Evolutionary conservation across 2,329 filamentous ascomycete species (phyloP), one percentile per base, ranked within the genome.

Genomic region (Fusarium guadeloupense): DNA sequence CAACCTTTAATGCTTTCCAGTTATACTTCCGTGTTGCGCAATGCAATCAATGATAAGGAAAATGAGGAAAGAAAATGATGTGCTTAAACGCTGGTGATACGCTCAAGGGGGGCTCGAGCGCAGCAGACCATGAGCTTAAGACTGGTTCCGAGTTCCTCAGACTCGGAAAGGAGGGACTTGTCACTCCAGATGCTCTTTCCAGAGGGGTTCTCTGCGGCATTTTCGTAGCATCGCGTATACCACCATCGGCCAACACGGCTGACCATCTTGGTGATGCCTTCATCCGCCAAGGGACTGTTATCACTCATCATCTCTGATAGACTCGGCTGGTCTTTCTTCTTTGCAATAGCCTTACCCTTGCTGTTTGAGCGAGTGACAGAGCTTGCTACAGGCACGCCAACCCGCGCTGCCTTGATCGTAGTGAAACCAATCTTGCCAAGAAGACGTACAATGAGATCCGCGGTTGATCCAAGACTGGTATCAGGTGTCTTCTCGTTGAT

Each of bases 201-300:
- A 67, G 26, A 78, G 74, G 55, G 54, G 30, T 62, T 55, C n/a
- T 85, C 75, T 9, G 88, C 80, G 5, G 84, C 82, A 52, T 84
- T 86, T 76, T 97, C 94, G 74, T 97, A 98, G 79, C 94, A 97
- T 46, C 90, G 87, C 9, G 87, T 91, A 76, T 97, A 98, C 95
- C 95, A 99, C 92, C 94, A 98, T 37, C 95, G 85, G 3, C 93
- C 94, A 10, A 98, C 94, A 61, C 88, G 89, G 14, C 93, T 90
- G 19, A 98, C 93, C 83, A 96, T 96, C 71, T 92, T 93, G 13
- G 92, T 92, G 71, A 98, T 97, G 64, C 87, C 89, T 71, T 93
- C 91, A 66, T 97, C 92, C 19, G 90, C 89, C 13, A 84, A 80
- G 1, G 86, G 81, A n/a, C 85, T 84, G 30, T 88, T 83, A 63